Conservation (phyloP, 164 flowering plant genomes). For the Buxus sempervirens region DNA sequence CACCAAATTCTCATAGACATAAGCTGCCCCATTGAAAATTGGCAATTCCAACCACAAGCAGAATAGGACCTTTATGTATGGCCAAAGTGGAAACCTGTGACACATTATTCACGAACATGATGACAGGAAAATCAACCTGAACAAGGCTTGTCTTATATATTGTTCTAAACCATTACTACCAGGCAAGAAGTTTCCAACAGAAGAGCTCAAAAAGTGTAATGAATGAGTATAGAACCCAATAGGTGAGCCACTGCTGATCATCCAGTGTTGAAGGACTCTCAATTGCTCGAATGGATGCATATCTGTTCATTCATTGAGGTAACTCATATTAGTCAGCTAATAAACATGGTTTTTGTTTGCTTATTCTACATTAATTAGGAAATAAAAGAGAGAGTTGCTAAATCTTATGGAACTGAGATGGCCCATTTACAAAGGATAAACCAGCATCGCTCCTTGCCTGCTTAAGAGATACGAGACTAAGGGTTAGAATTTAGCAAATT, state of each 20-base stretch:
- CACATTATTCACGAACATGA: neutral
- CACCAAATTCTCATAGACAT: constrained; percentile 63
- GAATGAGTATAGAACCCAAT: constrained; percentile 86
- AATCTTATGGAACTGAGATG: neutral
- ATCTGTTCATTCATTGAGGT: constrained; percentile 37
- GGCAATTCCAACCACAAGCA: constrained; percentile 89
- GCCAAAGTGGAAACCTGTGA: constrained; percentile 80
- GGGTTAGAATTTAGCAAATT: neutral
- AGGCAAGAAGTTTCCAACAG: constrained; percentile 56
- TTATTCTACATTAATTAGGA: neutral
- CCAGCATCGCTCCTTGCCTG: constrained; percentile 87
- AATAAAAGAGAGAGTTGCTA: too few relatives aligned
- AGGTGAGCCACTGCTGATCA: constrained; percentile 95
- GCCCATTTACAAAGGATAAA: constrained; percentile 85
- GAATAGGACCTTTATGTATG: constrained; percentile 63
- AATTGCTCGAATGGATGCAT: constrained; percentile 79
- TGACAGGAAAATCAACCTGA: too few relatives aligned
- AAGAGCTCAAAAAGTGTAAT: constrained; percentile 84
- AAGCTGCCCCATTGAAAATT: constrained; percentile 86
- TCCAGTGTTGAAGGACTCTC: constrained; percentile 79
- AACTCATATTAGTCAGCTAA: neutral
- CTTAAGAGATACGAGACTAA: constrained; percentile 1
- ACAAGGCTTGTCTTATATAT: neutral
- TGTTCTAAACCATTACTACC: constrained; percentile 37
- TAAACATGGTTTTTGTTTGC: neutral